These are phyloP conservation scores for Delphinella strobiligena DNA, from an alignment of 2,329 filamentous ascomycete genomes.

Conservation along the genomic window DNA sequence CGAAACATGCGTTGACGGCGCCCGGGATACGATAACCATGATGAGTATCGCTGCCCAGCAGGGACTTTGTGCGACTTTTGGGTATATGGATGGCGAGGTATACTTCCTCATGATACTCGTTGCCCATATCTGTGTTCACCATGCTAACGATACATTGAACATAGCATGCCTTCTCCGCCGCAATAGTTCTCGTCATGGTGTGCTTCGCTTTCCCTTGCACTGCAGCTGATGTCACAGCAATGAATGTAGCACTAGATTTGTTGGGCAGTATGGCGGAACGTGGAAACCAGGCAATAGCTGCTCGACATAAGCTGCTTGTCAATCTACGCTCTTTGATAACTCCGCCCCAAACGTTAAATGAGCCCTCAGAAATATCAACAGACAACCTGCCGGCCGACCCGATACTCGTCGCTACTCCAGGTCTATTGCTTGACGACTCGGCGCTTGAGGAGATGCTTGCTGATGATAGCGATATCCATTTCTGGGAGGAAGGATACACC, in stretches of 20 bases:
- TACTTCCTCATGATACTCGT: too few relatives aligned
- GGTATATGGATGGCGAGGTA: constrained; percentile 47
- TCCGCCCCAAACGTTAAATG: neutral
- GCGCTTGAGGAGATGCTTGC: constrained; percentile 1
- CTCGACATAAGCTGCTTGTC: constrained; percentile 26
- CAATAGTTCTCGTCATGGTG: constrained; percentile 43
- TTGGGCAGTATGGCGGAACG: constrained; percentile 40
- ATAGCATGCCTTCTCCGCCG: constrained; percentile 44
- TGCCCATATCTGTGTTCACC: too few relatives aligned
- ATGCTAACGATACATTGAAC: too few relatives aligned
- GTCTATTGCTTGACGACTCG: neutral
- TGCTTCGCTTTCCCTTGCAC: constrained; percentile 40
- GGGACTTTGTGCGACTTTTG: constrained; percentile 43
- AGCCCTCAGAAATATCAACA: neutral
- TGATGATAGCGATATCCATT: constrained; percentile 1
- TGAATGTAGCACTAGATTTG: constrained; percentile 35
- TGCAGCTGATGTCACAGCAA: constrained; percentile 29
- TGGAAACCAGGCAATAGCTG: constrained; percentile 39
- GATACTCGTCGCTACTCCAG: neutral
- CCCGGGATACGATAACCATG: constrained; percentile 36
- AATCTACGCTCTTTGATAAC: constrained; percentile 20
- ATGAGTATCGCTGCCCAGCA: constrained; percentile 38
- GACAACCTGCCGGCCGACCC: neutral
- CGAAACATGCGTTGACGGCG: constrained; percentile 40
- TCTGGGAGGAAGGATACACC: constrained; percentile 6